Percentiles rank a stretch among this genome's conserved stretches.
Conservation (phyloP, 345 rosid genomes). For the Heritiera littoralis region DNA sequence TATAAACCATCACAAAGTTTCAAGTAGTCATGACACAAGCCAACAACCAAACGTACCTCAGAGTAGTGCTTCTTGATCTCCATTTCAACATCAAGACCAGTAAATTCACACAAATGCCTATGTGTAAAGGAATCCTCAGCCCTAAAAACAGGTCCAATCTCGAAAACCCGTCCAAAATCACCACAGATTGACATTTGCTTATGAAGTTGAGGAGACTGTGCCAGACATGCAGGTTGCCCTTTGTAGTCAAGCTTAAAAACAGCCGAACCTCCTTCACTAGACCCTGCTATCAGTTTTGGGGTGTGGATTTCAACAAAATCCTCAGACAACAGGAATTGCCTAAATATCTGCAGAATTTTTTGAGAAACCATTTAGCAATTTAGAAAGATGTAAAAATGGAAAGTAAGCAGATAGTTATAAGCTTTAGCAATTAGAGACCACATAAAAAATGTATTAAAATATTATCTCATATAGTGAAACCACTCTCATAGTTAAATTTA, state of each 20-base stretch:
- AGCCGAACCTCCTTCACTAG: slow-evolving; percentile 97
- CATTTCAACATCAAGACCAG: slow-evolving; percentile 91
- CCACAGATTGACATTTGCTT: slow-evolving; percentile 91
- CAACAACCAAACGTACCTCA: slow-evolving; percentile 51
- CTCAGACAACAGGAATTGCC: slow-evolving; percentile 55
- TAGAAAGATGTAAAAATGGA: background rate
- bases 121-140: slow-evolving; percentile 92
- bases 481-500: background rate
- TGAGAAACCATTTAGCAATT: background rate
- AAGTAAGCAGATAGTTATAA: background rate
- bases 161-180: slow-evolving; percentile 75
- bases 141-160: slow-evolving; percentile 85
- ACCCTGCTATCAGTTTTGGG: slow-evolving; percentile 82
- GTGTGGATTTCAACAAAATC: slow-evolving; percentile 81
- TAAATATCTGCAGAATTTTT: slow-evolving; percentile 56
- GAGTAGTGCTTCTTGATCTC: slow-evolving; percentile 72
- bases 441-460: background rate
- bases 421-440: background rate
- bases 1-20: background rate
- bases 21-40: background rate
- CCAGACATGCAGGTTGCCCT: slow-evolving; percentile 85
- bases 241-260: slow-evolving; percentile 88
- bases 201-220: slow-evolving; percentile 96
- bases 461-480: background rate
- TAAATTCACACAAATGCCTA: slow-evolving; percentile 86